Percentiles rank a stretch among this genome's conserved stretches.
phyloP scores from a whole-genome alignment of 2,329 filamentous ascomycete species.

The Ambrosiella xylebori region DNA sequence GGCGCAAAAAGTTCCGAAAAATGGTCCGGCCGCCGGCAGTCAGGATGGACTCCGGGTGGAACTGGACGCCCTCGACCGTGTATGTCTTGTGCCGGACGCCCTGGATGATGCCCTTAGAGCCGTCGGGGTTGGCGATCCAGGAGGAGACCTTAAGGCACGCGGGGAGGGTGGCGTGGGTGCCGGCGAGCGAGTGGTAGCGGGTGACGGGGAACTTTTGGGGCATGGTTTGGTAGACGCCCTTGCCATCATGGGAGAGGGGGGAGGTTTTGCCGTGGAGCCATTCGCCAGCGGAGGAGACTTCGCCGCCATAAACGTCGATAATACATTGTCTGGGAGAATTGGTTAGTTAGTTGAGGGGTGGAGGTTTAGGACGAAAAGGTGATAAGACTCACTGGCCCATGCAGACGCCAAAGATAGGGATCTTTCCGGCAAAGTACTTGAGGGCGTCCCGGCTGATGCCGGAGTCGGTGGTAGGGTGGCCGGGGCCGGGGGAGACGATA shows the following conservation, averaged over 20 bases:
- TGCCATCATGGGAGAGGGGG: slow-evolving; percentile 69
- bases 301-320: slow-evolving; percentile 79
- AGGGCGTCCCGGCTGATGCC: slow-evolving; percentile 89
- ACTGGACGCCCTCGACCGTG: slow-evolving; percentile 89
- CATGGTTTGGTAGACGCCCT: slow-evolving; percentile 79
- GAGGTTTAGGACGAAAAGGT: neutral
- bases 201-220: slow-evolving; percentile 72
- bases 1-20: slow-evolving; percentile 78
- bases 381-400: slow-evolving; percentile 63
- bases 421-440: slow-evolving; percentile 77
- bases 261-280: slow-evolving; percentile 97
- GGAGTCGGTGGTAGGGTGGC: slow-evolving; percentile 79
- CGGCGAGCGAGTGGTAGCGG: slow-evolving; percentile 88
- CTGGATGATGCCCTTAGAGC: slow-evolving; percentile 79
- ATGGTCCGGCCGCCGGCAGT: slow-evolving; percentile 77
- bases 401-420: slow-evolving; percentile 91
- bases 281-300: slow-evolving; percentile 83
- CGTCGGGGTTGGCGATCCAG: slow-evolving; percentile 64
- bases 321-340: slow-evolving; percentile 60
- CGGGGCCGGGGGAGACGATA: slow-evolving; percentile 86
- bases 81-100: slow-evolving; percentile 86
- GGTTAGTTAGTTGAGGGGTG: neutral
- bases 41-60: slow-evolving; percentile 92
- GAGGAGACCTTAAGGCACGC: slow-evolving; percentile 77
- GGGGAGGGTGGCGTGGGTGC: slow-evolving; percentile 74